These are phyloP conservation scores for Daedaleopsis sinensis DNA, from an alignment of 768 basidiomycete species.

Conservation along the genomic window DNA sequence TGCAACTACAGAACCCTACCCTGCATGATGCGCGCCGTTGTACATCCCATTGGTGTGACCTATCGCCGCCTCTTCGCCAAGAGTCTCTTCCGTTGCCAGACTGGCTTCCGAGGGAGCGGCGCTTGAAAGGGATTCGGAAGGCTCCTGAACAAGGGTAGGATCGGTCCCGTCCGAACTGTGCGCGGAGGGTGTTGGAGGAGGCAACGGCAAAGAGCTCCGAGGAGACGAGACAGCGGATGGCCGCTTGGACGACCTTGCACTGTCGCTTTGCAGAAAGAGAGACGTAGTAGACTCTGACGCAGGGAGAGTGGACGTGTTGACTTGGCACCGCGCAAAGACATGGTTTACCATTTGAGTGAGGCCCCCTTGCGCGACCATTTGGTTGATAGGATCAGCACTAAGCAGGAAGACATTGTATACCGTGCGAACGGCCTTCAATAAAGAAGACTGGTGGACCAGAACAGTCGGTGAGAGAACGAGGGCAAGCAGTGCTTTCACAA, in stretches of 20 bases:
- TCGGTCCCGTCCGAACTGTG: slow-evolving; percentile 16
- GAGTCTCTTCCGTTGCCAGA: background rate
- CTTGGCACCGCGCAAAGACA: slow-evolving; percentile 82
- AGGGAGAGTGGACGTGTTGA: slow-evolving; percentile 22
- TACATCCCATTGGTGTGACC: slow-evolving; percentile 2
- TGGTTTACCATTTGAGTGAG: slow-evolving; percentile 98
- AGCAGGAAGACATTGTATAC: slow-evolving; percentile 98
- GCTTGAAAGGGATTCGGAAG: background rate
- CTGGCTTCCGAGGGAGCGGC: slow-evolving; percentile 3
- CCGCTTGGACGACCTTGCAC: slow-evolving; percentile 11
- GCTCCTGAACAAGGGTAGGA: slow-evolving; percentile 15
- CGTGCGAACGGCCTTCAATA: slow-evolving; percentile 94
- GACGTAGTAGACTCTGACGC: slow-evolving; percentile 25
- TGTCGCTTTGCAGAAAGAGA: slow-evolving; percentile 16
- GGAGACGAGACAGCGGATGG: slow-evolving; percentile 22
- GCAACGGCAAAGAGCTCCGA: slow-evolving; percentile 13
- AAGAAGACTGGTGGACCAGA: slow-evolving; percentile 92
- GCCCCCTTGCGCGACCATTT: slow-evolving; percentile 97
- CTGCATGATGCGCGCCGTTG: slow-evolving; percentile 9
- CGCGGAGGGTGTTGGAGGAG: slow-evolving; percentile 15
- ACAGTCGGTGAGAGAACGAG: slow-evolving; percentile 85
- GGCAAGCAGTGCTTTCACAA: slow-evolving; percentile 92
- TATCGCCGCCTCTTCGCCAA: slow-evolving; percentile 6
- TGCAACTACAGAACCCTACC: slow-evolving; percentile 10
- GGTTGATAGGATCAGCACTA: slow-evolving; percentile 87